phyloP scores from a whole-genome alignment of 2,329 filamentous ascomycete genomes.

The Trichoderma semiorbis region DNA sequence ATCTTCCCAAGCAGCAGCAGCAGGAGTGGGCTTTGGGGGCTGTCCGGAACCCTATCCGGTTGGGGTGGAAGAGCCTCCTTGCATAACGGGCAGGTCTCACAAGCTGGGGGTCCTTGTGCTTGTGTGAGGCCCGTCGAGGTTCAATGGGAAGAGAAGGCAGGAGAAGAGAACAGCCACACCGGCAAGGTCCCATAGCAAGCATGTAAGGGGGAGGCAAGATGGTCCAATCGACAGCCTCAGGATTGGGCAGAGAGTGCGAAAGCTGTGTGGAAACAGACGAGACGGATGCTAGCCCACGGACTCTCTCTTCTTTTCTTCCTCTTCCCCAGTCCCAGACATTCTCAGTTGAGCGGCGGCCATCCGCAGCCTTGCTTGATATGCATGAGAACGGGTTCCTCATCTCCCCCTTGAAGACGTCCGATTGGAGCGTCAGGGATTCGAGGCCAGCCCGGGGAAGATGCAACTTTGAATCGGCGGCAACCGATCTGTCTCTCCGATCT shows the following conservation, averaged over 20 bases:
- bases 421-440: neutral
- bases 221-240: neutral
- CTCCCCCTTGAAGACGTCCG: neutral
- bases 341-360: neutral
- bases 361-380: neutral
- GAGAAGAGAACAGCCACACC: neutral
- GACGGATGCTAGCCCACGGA: neutral
- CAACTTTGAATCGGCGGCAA: neutral
- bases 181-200: neutral
- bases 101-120: neutral
- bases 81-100: neutral
- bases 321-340: neutral
- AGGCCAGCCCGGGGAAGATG: neutral
- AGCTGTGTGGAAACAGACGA: neutral
- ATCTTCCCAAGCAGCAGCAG: neutral
- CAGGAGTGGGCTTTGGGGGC: neutral
- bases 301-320: neutral
- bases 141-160: neutral
- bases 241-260: neutral
- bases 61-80: neutral
- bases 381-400: neutral
- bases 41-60: neutral
- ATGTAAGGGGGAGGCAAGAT: constrained; percentile 9
- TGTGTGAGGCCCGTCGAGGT: neutral
- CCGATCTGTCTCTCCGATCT: neutral